Evolutionary conservation across 805 yeast species (phyloP), one percentile per base, ranked within the genome.

Genomic region (Clavispora vitiphila): DNA sequence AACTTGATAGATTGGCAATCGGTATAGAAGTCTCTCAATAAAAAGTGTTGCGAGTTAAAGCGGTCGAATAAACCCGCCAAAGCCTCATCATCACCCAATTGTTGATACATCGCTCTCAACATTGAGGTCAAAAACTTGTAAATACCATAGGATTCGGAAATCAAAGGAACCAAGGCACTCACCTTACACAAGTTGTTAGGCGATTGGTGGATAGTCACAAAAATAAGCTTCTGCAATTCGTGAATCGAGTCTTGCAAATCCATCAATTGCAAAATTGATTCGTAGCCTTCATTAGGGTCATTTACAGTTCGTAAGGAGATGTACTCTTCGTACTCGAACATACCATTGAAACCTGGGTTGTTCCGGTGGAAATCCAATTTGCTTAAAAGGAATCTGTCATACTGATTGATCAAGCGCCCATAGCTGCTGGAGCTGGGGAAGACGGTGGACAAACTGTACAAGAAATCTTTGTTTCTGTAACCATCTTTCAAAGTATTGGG

Each of bases 241-340:
- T 86, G 91, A 40, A 89, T 77, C 16, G 80, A 70, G 57, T 91
- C 97, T 62, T 89, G 96, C 42, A 91, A 68, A 35, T 80, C 78
- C 86, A 88, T 82, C 54, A 91, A 70, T 58, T 88, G 96, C 49
- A 87, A 60, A 46, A 91, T 80, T 1, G 95, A 81, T 57, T 91
- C 96, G 60, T 84, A 90, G 6, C 98, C 98, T 65, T 89, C 96
- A 58, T 91, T 89, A 5, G 97, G 97, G 61, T 91, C 96, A 54
- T 87, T 82, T 29, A 87, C 95, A 3, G 89, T 80, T 43, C 86
- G 78, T 50, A 91, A 72, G 4, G 96, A 86, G 34, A 90, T 80
- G 58, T 91, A 93, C 60, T 91, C 99, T 61, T 89, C 96, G 58
- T 91, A 93, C 60, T 91, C 99, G 62, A 91, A 91, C 27, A 88